Percentiles rank a stretch among this genome's conserved stretches.
Evolutionary conservation across 768 basidiomycete species (phyloP).

Genomic region (Russula sp.): DNA sequence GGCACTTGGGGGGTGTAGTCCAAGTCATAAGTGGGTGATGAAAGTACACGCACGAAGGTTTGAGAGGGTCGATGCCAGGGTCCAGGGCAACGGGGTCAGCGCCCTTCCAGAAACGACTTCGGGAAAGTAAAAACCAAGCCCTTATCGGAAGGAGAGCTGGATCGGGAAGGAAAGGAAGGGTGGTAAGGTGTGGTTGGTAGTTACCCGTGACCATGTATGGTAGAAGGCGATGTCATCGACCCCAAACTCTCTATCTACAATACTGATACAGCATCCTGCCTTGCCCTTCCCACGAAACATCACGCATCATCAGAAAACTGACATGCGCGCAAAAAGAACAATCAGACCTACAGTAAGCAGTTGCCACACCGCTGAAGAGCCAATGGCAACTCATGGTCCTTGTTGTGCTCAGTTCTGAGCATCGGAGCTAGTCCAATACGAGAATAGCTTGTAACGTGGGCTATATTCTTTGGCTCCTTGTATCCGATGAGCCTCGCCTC

Average conservation of each 20-base stretch:
- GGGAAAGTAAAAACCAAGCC: constrained; percentile 4
- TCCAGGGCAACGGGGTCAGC: constrained; percentile 17
- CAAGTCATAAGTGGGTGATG: background rate
- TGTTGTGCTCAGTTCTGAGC: background rate
- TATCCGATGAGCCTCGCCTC: background rate
- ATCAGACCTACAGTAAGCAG: constrained; percentile 1
- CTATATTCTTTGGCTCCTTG: background rate
- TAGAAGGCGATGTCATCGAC: constrained; percentile 13
- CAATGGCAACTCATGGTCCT: background rate
- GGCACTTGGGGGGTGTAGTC: background rate
- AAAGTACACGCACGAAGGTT: background rate
- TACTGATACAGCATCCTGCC: background rate
- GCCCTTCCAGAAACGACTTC: constrained; percentile 8
- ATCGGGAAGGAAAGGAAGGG: constrained; percentile 19
- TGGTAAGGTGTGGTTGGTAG: constrained; percentile 15
- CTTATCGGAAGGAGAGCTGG: constrained; percentile 22
- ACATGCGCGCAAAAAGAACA: background rate
- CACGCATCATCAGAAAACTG: constrained; percentile 11
- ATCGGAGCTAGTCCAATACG: constrained; percentile 18
- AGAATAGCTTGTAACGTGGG: constrained; percentile 26
- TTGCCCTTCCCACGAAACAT: constrained; percentile 11
- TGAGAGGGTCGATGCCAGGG: constrained; percentile 12
- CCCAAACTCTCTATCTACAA: background rate
- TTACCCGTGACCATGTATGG: constrained; percentile 27
- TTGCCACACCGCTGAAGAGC: background rate